Evolutionary conservation across 2,329 filamentous ascomycete genomes (phyloP).

Genomic region (Claviceps capensis): DNA sequence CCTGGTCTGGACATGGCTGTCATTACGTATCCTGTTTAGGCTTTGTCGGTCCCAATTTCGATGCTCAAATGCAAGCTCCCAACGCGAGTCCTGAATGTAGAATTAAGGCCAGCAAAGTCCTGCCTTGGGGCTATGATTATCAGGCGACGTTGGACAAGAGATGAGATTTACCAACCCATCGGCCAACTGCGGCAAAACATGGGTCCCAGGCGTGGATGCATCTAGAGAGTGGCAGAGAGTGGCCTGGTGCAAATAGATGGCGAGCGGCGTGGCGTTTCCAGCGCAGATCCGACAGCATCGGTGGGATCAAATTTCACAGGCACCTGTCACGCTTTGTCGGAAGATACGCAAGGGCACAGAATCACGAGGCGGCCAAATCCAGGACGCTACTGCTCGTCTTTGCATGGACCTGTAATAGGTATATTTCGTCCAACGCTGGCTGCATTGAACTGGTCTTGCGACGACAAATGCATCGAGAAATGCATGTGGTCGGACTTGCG

Average conservation of each 20-base stretch:
- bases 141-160: neutral
- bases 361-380: neutral
- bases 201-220: neutral
- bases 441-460: neutral
- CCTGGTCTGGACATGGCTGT: neutral
- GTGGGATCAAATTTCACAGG: neutral
- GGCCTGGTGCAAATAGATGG: neutral
- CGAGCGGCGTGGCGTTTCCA: neutral
- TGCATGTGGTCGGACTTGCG: neutral
- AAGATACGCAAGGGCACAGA: no score
- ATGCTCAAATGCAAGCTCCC: neutral
- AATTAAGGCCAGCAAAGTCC: neutral
- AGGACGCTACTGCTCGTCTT: neutral
- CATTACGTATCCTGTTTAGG: neutral
- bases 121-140: neutral
- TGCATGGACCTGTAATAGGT: neutral
- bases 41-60: neutral
- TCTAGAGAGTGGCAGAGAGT: neutral
- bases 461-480: neutral
- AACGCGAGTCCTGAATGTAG: neutral
- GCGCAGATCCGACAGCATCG: neutral
- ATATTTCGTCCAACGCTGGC: neutral
- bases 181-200: neutral
- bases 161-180: neutral
- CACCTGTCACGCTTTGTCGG: neutral